These are phyloP conservation scores for Pythium folliculosum DNA, from an alignment of 352 stramenopile species.

Conservation along the genomic window DNA sequence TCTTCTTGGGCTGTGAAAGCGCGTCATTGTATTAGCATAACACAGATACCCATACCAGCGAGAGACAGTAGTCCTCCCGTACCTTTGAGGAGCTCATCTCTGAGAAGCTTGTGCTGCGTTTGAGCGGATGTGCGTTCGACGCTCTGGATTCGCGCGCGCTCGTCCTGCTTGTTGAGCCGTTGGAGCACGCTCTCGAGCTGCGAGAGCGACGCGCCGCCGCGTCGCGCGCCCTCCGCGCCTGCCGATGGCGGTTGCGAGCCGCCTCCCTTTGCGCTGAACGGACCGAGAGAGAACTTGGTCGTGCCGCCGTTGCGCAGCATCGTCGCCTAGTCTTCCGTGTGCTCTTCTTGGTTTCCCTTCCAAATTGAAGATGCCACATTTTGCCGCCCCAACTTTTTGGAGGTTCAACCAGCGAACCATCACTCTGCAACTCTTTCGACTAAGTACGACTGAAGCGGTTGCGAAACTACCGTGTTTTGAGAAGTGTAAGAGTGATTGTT, in stretches of 20 bases:
- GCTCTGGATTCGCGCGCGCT: slow-evolving; percentile 44
- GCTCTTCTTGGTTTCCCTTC: background rate
- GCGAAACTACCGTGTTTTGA: background rate
- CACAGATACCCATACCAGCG: background rate
- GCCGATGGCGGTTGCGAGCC: background rate
- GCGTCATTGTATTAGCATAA: background rate
- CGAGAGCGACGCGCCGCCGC: slow-evolving; percentile 30
- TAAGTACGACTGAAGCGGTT: background rate
- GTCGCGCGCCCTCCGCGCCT: background rate
- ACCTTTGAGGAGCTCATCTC: slow-evolving; percentile 57
- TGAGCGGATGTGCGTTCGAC: slow-evolving; percentile 45
- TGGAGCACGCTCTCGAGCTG: slow-evolving; percentile 61
- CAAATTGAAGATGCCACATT: slow-evolving; percentile 11
- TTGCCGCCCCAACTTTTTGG: background rate
- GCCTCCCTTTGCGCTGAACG: background rate
- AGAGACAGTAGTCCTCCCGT: background rate
- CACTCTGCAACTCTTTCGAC: slow-evolving; percentile 28
- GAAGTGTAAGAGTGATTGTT: background rate
- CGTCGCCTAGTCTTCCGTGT: background rate
- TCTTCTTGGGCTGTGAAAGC: slow-evolving; percentile 52
- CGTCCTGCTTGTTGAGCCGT: slow-evolving; percentile 51
- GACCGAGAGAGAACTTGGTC: background rate
- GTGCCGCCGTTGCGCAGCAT: background rate
- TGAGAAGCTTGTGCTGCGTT: slow-evolving; percentile 56
- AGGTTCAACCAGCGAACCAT: slow-evolving; percentile 50